Base-by-base conservation (phyloP, 1,284 basidiomycete species). In the Butyriboletus appendiculatus region DNA sequence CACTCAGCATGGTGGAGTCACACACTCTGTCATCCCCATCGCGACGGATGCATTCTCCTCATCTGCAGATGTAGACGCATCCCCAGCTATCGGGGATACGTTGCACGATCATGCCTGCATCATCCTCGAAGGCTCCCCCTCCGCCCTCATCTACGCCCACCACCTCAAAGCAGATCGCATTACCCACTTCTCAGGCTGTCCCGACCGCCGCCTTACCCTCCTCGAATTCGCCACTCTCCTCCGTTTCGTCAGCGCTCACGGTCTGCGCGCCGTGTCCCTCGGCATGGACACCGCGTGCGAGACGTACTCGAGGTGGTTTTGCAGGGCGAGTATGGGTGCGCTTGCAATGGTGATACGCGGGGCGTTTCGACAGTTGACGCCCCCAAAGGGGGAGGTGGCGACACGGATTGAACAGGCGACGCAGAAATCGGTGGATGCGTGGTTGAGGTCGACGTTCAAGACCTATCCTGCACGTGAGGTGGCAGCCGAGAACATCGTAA, bases 201-300 rank as follows among this genome's bases (percentile, higher is more conserved):
- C 40, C n/a, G 40, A 42, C 24, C 40, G 43, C 45, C 45, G 24
- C 22, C 56, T 57, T 2, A 59, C 56, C 1, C 56, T 57, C 1
- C 34, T 44, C 12, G 56, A 57, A 22, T 38, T 57, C 14, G 56
- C 56, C 8, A 57, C 40, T 4, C 5, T 57, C 4, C 33, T 57
- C 11, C 50, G 50, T 3, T 57, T 57, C 43, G 10, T 59, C 20
- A 59, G 55, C 35, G n/a, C 10, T 2, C 49, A 22, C 12, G 55
- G 55, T 3, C 38, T 45, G 0, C 50, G 35, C 1, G 50, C 44
- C 5, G 40, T 59, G 14, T 57, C 50, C 4, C 52, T 57, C 14
- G 56, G 56, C 0, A n/a, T 59, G 22, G 55, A 54, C 20, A 54
- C 55, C 1, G 56, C 50, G 6, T 59, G 55, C 38, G 55, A 57